These are phyloP conservation scores for Purpureocillium lavendulum DNA, from an alignment of 2,329 filamentous ascomycete species.

Conservation along the genomic window DNA sequence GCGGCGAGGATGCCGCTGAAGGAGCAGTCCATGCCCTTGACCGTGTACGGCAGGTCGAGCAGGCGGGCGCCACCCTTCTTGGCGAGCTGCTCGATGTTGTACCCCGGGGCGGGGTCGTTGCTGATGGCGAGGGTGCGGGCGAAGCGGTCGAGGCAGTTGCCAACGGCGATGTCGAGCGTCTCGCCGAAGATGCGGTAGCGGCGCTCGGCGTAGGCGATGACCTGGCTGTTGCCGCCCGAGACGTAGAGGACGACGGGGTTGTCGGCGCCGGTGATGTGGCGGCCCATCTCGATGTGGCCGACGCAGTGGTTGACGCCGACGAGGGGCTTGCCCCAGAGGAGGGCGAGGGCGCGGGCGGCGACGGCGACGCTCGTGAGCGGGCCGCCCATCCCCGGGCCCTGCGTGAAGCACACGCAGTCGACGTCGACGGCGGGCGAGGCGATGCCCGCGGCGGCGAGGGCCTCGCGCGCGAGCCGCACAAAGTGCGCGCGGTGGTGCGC, in stretches of 20 bases:
- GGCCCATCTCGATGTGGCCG: constrained; percentile 97
- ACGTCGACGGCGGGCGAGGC: constrained; percentile 52
- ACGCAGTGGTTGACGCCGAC: constrained; percentile 98
- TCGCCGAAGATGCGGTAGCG: constrained; percentile 97
- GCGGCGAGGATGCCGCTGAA: constrained; percentile 87
- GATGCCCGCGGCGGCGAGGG: constrained; percentile 59
- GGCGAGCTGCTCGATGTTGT: constrained; percentile 95
- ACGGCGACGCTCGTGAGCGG: constrained; percentile 82
- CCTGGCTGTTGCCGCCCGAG: constrained; percentile 91
- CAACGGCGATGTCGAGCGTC: constrained; percentile 93
- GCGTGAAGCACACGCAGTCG: constrained; percentile 91
- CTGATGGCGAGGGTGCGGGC: constrained; percentile 83
- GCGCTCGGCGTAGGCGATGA: constrained; percentile 91
- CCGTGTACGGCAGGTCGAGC: constrained; percentile 85
- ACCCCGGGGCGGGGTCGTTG: constrained; percentile 93
- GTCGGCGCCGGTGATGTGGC: constrained; percentile 78
- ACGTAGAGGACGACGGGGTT: constrained; percentile 97
- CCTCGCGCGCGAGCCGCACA: constrained; percentile 68
- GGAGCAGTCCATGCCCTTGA: constrained; percentile 98
- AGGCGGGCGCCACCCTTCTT: constrained; percentile 62
- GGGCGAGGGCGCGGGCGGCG: constrained; percentile 68
- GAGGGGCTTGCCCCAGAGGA: constrained; percentile 83
- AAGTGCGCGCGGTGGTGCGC: constrained; percentile 85
- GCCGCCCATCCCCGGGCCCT: constrained; percentile 93
- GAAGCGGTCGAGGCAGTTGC: constrained; percentile 94